Evolutionary conservation across 352 stramenopile genomes (phyloP).

Genomic region (Globisporangium irregulare): DNA sequence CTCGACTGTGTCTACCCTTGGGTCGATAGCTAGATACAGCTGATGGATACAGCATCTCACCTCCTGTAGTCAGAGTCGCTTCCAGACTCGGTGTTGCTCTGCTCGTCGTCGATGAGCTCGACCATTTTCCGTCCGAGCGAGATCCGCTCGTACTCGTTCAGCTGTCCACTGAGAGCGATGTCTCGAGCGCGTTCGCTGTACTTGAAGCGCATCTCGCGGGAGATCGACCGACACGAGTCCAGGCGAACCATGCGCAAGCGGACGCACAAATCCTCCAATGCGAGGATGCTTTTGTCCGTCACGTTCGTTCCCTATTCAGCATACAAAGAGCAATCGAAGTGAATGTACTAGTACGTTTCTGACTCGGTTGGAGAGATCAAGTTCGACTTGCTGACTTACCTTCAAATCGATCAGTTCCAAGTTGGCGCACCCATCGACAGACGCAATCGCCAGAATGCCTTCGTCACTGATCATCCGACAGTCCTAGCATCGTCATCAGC

Average conservation of each 20-base stretch:
- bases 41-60: background rate
- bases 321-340: too few relatives aligned
- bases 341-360: too few relatives aligned
- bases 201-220: slow-evolving; percentile 39
- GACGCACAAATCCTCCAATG: slow-evolving; percentile 36
- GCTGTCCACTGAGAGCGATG: slow-evolving; percentile 17
- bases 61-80: slow-evolving; percentile 30
- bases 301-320: slow-evolving; percentile 32
- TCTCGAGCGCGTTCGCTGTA: slow-evolving; percentile 28
- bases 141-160: slow-evolving; percentile 36
- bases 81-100: slow-evolving; percentile 20
- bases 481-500: slow-evolving; percentile 27
- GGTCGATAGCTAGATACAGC: background rate
- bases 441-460: slow-evolving; percentile 37
- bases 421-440: slow-evolving; percentile 24
- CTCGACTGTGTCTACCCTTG: background rate
- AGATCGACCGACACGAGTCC: slow-evolving; percentile 69
- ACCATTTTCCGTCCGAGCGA: slow-evolving; percentile 35
- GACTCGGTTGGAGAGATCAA: background rate
- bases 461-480: slow-evolving; percentile 48
- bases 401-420: slow-evolving; percentile 67
- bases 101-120: slow-evolving; percentile 30
- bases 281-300: slow-evolving; percentile 40
- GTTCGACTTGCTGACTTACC: slow-evolving; percentile 18
- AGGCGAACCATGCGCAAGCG: slow-evolving; percentile 53